phyloP scores from a whole-genome alignment of 139 green algal species.

The Closterium sp. region DNA sequence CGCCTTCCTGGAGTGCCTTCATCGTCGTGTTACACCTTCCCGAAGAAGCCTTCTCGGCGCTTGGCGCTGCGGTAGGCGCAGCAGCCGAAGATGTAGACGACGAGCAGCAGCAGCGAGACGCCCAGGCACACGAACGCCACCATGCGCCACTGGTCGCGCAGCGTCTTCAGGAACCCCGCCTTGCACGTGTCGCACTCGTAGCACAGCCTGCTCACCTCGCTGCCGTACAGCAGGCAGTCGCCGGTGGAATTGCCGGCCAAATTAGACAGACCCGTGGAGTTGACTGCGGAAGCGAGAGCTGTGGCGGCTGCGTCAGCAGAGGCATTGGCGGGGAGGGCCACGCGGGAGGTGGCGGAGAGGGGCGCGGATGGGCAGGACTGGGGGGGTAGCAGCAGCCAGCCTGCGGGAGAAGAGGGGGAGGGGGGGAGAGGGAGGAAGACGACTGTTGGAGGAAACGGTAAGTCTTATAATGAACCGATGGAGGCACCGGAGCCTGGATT shows the following conservation, averaged over 20 bases:
- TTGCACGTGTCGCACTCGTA: conserved; percentile 46
- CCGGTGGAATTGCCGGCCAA: not conserved
- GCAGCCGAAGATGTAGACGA: too few relatives aligned
- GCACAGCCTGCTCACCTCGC: conserved; percentile 2
- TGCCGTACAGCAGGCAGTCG: conserved; percentile 36
- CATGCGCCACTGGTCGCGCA: conserved; percentile 20
- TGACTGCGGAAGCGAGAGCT: not conserved
- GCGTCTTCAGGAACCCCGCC: conserved; percentile 20
- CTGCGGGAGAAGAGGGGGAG: too few relatives aligned
- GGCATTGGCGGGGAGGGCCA: not conserved
- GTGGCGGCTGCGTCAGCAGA: not conserved
- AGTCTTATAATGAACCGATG: too few relatives aligned
- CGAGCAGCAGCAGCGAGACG: too few relatives aligned
- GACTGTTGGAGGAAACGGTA: not conserved
- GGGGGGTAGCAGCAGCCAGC: too few relatives aligned
- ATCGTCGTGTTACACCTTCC: too few relatives aligned
- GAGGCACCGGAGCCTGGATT: not conserved
- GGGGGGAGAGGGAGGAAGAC: conserved; percentile 8
- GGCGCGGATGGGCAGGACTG: too few relatives aligned
- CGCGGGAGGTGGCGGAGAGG: conserved; percentile 14
- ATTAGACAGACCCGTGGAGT: conserved; percentile 9
- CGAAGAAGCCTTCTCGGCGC: too few relatives aligned
- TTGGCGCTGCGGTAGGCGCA: too few relatives aligned
- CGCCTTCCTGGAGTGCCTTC: too few relatives aligned
- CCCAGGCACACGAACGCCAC: conserved; percentile 32